Evolutionary conservation across 1,284 basidiomycete species (phyloP).

Genomic region (Albatrellus sp.): DNA sequence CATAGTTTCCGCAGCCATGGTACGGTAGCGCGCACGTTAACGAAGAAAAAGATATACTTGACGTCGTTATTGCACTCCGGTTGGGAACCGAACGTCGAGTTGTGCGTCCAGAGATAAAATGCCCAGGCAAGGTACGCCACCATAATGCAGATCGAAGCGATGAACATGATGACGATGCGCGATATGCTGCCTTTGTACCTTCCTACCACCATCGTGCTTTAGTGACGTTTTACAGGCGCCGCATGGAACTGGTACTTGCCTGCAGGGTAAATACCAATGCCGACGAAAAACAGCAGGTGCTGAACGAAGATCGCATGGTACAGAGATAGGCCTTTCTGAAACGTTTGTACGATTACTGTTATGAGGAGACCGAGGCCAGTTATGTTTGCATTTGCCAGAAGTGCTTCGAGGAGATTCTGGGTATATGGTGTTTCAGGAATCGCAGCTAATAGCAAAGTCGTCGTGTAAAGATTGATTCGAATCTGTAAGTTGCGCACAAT

Average conservation of each 20-base stretch:
- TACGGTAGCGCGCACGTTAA: conserved; percentile 4
- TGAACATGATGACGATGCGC: no score
- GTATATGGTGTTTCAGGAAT: conserved; percentile 4
- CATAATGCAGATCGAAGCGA: neutral
- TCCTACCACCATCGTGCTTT: no score
- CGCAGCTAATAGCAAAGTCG: conserved; percentile 4
- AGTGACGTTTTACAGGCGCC: no score
- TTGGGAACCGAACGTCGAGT: neutral
- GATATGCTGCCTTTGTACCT: no score
- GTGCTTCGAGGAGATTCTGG: conserved; percentile 1
- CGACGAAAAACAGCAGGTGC: conserved; percentile 8
- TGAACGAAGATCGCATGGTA: conserved; percentile 10
- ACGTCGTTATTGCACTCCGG: conserved; percentile 3
- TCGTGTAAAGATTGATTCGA: conserved; percentile 9
- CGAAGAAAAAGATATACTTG: conserved; percentile 9
- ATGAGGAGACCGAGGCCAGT: conserved; percentile 7
- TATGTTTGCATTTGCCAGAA: conserved; percentile 5
- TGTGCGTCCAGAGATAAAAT: conserved; percentile 6
- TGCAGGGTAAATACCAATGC: conserved; percentile 1
- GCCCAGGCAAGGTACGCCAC: conserved; percentile 6
- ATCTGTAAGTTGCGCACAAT: neutral
- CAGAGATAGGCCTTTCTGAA: conserved; percentile 3
- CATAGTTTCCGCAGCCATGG: conserved; percentile 6
- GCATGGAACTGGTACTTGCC: neutral
- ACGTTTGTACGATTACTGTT: conserved; percentile 8